A percentile compares a stretch with the other conserved stretches of the same genome.
Conservation (phyloP, 2,329 filamentous ascomycete genomes). For the Ophiostoma australiae region DNA sequence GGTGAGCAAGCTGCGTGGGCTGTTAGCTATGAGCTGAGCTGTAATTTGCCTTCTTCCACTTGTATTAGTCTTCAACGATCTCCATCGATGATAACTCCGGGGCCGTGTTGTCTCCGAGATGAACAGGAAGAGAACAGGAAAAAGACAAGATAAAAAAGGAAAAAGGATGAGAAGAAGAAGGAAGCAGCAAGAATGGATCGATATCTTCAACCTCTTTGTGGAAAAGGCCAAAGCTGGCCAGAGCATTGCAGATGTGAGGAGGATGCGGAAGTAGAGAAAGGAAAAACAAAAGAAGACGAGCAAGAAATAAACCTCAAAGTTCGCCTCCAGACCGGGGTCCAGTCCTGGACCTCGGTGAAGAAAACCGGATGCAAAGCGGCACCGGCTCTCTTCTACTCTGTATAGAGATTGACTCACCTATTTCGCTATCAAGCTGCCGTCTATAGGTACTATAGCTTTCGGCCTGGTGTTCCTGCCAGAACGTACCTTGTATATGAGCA, state of each 20-base stretch:
- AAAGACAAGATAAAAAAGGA: neutral
- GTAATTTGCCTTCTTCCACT: conserved; percentile 11
- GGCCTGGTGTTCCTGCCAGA: neutral
- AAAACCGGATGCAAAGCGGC: neutral
- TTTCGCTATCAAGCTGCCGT: neutral
- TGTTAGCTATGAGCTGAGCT: neutral
- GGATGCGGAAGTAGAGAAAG: neutral
- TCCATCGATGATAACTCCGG: neutral
- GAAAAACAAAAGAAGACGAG: neutral
- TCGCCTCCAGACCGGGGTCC: neutral
- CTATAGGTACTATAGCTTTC: neutral
- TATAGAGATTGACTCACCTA: neutral
- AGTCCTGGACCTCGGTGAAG: neutral
- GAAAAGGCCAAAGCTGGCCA: neutral
- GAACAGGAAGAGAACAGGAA: neutral
- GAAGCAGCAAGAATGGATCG: too few relatives aligned
- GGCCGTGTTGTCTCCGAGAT: neutral
- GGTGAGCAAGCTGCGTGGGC: neutral
- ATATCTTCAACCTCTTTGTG: neutral
- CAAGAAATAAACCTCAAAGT: neutral
- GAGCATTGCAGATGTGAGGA: neutral
- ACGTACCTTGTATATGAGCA: neutral
- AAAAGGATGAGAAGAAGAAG: too few relatives aligned
- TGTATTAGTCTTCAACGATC: neutral
- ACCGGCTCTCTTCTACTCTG: neutral